phyloP scores from a whole-genome alignment of 257 asterid genomes.

The Solanum habrochaites region DNA sequence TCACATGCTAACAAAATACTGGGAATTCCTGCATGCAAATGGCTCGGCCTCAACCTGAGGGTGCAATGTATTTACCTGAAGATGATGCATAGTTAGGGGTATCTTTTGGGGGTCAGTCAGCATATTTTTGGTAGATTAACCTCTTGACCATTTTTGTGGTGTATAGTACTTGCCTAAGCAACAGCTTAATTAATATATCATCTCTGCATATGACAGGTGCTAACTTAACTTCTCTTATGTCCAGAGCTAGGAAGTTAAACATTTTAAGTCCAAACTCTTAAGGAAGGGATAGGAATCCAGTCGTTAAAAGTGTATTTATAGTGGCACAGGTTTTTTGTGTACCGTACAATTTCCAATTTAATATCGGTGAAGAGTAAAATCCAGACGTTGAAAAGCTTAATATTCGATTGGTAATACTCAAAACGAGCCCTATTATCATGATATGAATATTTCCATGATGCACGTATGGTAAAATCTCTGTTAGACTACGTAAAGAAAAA shows the following conservation, averaged over 20 bases:
- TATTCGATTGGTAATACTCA: neutral
- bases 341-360: neutral
- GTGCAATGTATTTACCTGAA: neutral
- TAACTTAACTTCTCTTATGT: neutral
- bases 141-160: neutral
- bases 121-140: neutral
- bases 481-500: neutral
- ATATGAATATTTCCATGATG: neutral
- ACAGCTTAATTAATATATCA: neutral
- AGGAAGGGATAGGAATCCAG: neutral
- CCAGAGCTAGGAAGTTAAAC: neutral
- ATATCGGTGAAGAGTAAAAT: neutral
- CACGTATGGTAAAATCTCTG: neutral
- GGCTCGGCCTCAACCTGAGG: neutral
- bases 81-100: neutral
- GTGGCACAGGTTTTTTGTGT: neutral
- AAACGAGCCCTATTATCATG: neutral
- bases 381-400: neutral
- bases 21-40: slow-evolving; percentile 39
- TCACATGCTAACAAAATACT: slow-evolving; percentile 66
- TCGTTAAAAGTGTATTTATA: neutral
- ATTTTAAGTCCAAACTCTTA: neutral
- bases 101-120: neutral
- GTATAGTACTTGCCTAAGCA: neutral
- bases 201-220: neutral